A percentile compares a stretch with the other conserved stretches of the same genome.
These are phyloP conservation scores for Pyricularia pennisetigena DNA, from an alignment of 2,329 filamentous ascomycete genomes.

Conservation along the genomic window DNA sequence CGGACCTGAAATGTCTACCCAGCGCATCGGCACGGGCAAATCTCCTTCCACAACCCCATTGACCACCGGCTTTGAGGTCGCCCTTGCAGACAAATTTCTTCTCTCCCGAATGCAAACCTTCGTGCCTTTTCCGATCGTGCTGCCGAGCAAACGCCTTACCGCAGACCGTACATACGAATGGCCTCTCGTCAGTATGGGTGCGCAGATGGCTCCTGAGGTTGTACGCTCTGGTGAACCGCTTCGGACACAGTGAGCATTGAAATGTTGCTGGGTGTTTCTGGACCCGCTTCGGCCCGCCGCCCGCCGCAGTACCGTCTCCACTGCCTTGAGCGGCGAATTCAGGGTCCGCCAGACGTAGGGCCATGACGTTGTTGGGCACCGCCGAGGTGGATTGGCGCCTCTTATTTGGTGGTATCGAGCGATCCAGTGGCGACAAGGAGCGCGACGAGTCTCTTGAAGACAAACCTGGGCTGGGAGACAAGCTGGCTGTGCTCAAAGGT, in stretches of 20 bases:
- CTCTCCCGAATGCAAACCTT: constrained; percentile 90
- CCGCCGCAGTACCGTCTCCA: constrained; percentile 44
- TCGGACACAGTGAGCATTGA: constrained; percentile 87
- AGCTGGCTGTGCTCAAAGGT: constrained; percentile 13
- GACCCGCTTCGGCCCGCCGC: constrained; percentile 60
- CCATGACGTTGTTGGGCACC: constrained; percentile 57
- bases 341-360: constrained; percentile 84
- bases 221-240: constrained; percentile 92
- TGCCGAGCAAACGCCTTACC: constrained; percentile 96
- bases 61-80: constrained; percentile 68
- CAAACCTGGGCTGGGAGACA: constrained; percentile 41
- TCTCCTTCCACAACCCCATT: constrained; percentile 87
- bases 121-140: constrained; percentile 94
- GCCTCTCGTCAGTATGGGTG: constrained; percentile 93
- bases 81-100: constrained; percentile 98
- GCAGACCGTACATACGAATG: constrained; percentile 94
- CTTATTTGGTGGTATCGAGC: constrained; percentile 34
- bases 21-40: constrained; percentile 94
- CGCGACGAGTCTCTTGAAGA: constrained; percentile 37
- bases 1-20: constrained; percentile 87
- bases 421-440: constrained; percentile 50
- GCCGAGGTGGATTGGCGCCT: constrained; percentile 55
- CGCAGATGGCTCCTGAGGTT: constrained; percentile 91
- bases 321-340: constrained; percentile 63
- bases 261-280: constrained; percentile 98